These are phyloP conservation scores for Microsporum ferrugineum DNA, from an alignment of 2,329 filamentous ascomycete genomes.

Conservation along the genomic window DNA sequence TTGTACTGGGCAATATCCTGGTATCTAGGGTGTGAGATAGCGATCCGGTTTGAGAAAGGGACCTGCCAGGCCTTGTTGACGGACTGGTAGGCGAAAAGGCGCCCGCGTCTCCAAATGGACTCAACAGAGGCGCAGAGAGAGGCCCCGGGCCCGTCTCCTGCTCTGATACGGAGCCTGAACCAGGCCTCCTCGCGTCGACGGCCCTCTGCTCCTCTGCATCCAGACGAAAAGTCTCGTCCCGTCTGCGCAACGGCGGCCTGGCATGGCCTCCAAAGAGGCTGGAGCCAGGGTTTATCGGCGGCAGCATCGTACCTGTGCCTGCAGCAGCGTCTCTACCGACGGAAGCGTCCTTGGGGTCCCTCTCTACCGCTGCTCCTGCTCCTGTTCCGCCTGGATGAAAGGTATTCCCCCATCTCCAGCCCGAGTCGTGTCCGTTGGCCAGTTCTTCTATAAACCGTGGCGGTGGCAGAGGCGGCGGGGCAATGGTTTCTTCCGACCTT, in stretches of 20 bases:
- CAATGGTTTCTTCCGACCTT: constrained; percentile 38
- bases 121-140: not conserved
- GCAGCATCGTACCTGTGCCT: constrained; percentile 21
- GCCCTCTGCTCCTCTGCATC: not conserved
- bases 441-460: constrained; percentile 48
- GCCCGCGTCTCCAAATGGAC: not conserved
- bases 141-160: not conserved
- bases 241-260: constrained; percentile 25
- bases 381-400: constrained; percentile 24
- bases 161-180: not conserved
- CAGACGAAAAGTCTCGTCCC: constrained; percentile 17
- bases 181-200: not conserved
- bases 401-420: constrained; percentile 51
- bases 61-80: not conserved
- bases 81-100: not conserved
- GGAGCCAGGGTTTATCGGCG: constrained; percentile 40
- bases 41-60: not conserved
- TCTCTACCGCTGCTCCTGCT: not conserved
- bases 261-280: constrained; percentile 39
- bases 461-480: constrained; percentile 55
- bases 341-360: constrained; percentile 13
- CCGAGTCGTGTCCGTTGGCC: constrained; percentile 47
- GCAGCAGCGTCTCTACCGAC: not conserved
- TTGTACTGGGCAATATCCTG: not conserved
- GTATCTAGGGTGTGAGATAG: not conserved